These are phyloP conservation scores for Retiboletus flavoniger DNA, from an alignment of 1,284 basidiomycete species.

Conservation along the genomic window DNA sequence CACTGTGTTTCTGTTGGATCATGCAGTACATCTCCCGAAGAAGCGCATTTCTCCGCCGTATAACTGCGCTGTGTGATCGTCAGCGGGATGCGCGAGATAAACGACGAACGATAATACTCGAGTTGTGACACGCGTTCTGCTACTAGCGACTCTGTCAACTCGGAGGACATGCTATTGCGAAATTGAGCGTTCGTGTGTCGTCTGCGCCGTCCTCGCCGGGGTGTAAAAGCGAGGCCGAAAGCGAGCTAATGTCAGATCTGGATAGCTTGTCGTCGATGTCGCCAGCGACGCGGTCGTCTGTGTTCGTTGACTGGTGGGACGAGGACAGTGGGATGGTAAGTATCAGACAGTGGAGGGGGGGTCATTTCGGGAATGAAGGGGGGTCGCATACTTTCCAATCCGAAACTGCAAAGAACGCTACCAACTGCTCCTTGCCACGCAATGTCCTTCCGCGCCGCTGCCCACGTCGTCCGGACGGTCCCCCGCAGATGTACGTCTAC, in stretches of 20 bases:
- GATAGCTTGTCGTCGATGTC: not conserved
- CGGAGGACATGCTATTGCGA: slow-evolving; percentile 24
- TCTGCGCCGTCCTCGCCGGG: slow-evolving; percentile 1
- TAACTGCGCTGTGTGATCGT: slow-evolving; percentile 48
- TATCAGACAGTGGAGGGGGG: slow-evolving; percentile 7
- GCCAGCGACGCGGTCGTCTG: slow-evolving; percentile 8
- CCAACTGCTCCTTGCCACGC: not conserved
- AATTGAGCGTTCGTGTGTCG: slow-evolving; percentile 5
- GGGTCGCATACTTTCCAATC: slow-evolving; percentile 5
- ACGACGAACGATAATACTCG: slow-evolving; percentile 28
- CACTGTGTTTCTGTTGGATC: slow-evolving; percentile 49
- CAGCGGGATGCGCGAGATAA: not conserved
- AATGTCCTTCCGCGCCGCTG: slow-evolving; percentile 18
- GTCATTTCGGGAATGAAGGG: slow-evolving; percentile 8
- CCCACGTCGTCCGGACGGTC: slow-evolving; percentile 11
- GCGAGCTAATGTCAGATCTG: not conserved
- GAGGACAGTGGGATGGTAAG: not conserved
- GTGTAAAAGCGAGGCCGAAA: not conserved
- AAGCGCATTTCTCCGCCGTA: slow-evolving; percentile 61
- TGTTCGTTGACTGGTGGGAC: no score
- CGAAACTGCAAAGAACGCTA: not conserved
- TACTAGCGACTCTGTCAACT: slow-evolving; percentile 31
- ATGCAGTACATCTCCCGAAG: slow-evolving; percentile 67
- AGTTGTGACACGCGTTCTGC: slow-evolving; percentile 43
- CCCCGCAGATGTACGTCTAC: slow-evolving; percentile 28